Conservation (phyloP, 495 filamentous ascomycete species). For the Aspergillus egyptiacus region DNA sequence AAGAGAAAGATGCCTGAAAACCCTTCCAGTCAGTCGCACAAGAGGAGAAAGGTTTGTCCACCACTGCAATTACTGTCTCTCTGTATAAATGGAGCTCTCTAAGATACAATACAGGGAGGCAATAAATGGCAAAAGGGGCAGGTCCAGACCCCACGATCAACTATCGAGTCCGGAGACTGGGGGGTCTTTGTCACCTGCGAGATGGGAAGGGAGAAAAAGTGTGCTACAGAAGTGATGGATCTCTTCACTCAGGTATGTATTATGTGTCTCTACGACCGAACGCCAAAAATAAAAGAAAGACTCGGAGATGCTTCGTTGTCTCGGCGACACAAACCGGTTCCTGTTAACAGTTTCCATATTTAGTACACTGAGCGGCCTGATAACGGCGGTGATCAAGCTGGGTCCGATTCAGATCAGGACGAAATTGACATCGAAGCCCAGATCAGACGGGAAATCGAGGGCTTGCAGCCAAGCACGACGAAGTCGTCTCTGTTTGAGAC, state of each 20-base stretch:
- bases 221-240: conserved; percentile 62
- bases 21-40: conserved; percentile 22
- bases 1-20: conserved; percentile 32
- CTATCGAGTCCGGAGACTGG: conserved; percentile 66
- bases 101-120: conserved; percentile 24
- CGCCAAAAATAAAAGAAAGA: neutral
- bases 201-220: conserved; percentile 70
- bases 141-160: conserved; percentile 19
- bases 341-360: neutral
- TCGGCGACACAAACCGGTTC: neutral
- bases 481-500: conserved; percentile 49
- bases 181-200: conserved; percentile 91
- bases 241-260: conserved; percentile 66
- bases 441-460: conserved; percentile 70
- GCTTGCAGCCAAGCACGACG: conserved; percentile 49
- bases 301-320: neutral
- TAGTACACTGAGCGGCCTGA: conserved; percentile 21
- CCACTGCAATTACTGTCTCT: too few species aligned
- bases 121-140: conserved; percentile 28
- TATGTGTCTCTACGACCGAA: neutral
- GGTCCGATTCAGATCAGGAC: conserved; percentile 36
- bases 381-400: conserved; percentile 31
- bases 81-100: conserved; percentile 3
- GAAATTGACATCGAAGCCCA: conserved; percentile 90
- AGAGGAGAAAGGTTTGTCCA: conserved; percentile 36